Percentiles rank a stretch among this genome's conserved stretches.
These are phyloP conservation scores for Liriodendron chinense DNA, from an alignment of 164 flowering plant genomes.

Conservation along the genomic window DNA sequence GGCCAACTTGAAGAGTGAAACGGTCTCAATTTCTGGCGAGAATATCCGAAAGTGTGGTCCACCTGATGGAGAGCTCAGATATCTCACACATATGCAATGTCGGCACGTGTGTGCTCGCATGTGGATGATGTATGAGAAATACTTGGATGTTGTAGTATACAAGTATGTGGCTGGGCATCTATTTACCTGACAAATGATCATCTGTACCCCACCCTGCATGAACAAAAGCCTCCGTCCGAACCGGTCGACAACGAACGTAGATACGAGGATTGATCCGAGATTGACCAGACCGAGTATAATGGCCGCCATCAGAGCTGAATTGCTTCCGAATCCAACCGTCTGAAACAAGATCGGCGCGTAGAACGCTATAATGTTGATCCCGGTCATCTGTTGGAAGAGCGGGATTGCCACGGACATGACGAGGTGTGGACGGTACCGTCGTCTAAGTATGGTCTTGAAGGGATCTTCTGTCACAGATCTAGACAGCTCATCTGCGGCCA, in stretches of 20 bases:
- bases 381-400: constrained; percentile 24
- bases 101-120: neutral
- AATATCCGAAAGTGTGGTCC: too few relatives aligned
- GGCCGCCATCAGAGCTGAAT: constrained; percentile 51
- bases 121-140: neutral
- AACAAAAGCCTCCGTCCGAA: constrained; percentile 58
- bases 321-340: constrained; percentile 58
- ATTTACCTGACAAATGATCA: constrained; percentile 55
- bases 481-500: constrained; percentile 17
- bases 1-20: too few relatives aligned
- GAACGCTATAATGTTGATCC: constrained; percentile 42
- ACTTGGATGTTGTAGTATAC: neutral
- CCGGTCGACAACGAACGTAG: constrained; percentile 53
- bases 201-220: constrained; percentile 53
- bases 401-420: constrained; percentile 25
- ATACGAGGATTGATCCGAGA: constrained; percentile 41
- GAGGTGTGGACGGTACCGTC: constrained; percentile 25
- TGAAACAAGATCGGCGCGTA: constrained; percentile 70
- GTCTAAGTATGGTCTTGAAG: constrained; percentile 14
- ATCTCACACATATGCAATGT: neutral
- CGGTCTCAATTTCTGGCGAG: too few relatives aligned
- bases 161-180: neutral
- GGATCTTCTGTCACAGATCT: constrained; percentile 22
- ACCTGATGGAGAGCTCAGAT: too few relatives aligned
- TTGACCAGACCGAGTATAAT: constrained; percentile 55